Evolutionary conservation across 768 basidiomycete genomes (phyloP).

Genomic region (Lactarius psammicola): DNA sequence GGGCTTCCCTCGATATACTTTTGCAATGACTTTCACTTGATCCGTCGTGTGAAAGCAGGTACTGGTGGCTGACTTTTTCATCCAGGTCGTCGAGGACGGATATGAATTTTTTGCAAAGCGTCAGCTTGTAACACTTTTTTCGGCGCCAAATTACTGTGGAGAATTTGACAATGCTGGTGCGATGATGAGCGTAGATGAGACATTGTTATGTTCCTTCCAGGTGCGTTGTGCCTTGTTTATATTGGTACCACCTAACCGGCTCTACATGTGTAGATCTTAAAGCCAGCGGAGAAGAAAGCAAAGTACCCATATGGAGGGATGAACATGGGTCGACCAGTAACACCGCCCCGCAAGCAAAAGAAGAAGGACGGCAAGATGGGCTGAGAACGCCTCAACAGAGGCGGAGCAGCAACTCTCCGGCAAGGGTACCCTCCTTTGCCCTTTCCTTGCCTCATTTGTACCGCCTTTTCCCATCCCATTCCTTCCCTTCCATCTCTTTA

Average conservation of each 20-base stretch:
- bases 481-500: constrained; percentile 22
- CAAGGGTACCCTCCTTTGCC: constrained; percentile 5
- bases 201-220: constrained; percentile 96
- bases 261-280: constrained; percentile 69
- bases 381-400: constrained; percentile 27
- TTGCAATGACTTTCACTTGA: background rate
- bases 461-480: constrained; percentile 23
- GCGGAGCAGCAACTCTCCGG: constrained; percentile 17
- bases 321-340: constrained; percentile 85
- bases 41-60: background rate
- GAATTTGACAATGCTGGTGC: constrained; percentile 99
- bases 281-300: constrained; percentile 98
- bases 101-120: constrained; percentile 99
- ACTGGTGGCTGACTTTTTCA: constrained; percentile 3
- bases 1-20: background rate
- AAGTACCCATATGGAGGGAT: constrained; percentile 88
- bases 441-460: constrained; percentile 21
- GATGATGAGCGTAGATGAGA: constrained; percentile 99
- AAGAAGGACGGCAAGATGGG: constrained; percentile 85
- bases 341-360: constrained; percentile 96
- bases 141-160: constrained; percentile 92
- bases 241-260: constrained; percentile 10
- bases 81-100: constrained; percentile 94
- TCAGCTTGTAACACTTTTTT: constrained; percentile 95
- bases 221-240: constrained; percentile 40